A percentile compares a stretch with the other conserved stretches of the same genome.
phyloP scores from a whole-genome alignment of 805 yeast species.

The Nakazawaea anatomiae region DNA sequence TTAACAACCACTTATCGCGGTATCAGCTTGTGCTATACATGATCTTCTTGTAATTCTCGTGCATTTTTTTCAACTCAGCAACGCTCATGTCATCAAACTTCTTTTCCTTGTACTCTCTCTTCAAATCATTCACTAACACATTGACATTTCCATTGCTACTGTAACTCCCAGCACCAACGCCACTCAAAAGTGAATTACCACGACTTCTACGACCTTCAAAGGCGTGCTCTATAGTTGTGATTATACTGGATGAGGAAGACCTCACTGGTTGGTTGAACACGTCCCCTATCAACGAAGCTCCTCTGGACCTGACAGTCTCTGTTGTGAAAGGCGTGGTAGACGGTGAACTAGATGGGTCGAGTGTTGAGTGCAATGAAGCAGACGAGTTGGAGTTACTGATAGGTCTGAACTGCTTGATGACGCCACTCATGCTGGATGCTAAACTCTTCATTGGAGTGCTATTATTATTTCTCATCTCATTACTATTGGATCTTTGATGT shows the following conservation, averaged over 20 bases:
- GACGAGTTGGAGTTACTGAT: conserved; percentile 25
- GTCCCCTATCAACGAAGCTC: conserved; percentile 3
- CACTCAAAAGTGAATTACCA: conserved; percentile 16
- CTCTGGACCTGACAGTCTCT: conserved; percentile 14
- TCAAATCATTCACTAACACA: not conserved
- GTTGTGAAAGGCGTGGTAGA: not conserved
- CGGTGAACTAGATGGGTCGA: conserved; percentile 8
- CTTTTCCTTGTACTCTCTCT: conserved; percentile 5
- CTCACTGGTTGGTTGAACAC: conserved; percentile 1
- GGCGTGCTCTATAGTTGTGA: conserved; percentile 26
- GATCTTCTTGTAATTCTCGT: conserved; percentile 21
- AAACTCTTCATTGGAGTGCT: conserved; percentile 19
- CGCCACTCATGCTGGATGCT: conserved; percentile 27
- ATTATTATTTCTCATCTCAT: conserved; percentile 6
- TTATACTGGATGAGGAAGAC: conserved; percentile 9
- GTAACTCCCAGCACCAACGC: not conserved
- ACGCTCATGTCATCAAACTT: conserved; percentile 23
- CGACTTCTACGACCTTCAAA: conserved; percentile 26
- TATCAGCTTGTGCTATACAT: conserved; percentile 9
- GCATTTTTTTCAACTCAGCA: conserved; percentile 21
- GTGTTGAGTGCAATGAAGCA: conserved; percentile 18
- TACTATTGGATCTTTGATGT: conserved; percentile 11
- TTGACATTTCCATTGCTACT: not conserved
- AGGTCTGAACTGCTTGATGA: conserved; percentile 28
- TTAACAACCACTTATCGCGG: too few species aligned